Evolutionary conservation across 768 basidiomycete species (phyloP), one percentile per base, ranked within the genome.

Genomic region (Leccinum rimulosum): DNA sequence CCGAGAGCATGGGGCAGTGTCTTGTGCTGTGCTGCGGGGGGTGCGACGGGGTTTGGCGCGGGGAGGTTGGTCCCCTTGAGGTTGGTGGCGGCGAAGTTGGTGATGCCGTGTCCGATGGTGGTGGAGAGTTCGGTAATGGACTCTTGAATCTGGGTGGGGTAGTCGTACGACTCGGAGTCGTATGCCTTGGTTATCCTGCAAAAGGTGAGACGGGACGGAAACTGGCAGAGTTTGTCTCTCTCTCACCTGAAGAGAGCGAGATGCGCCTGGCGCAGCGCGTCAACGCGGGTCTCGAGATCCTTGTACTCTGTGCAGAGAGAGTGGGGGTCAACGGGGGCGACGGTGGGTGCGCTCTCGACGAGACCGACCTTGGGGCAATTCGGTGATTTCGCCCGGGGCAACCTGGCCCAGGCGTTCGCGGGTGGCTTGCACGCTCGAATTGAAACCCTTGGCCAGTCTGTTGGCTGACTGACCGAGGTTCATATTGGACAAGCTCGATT

Each of bases 1-100:
- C 87, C 82, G 54, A 98, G 84, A 0, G 97, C 96, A 66, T 98
- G 97, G 0, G 97, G 93, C 54, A 98, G 88, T 1, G 97, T 98
- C 85, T 98, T 98, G 80, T 95, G 94, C 67, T 88, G 88, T 28
- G 77, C 70, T 3, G 78, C 75, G 25, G 84, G 80, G 2, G 84
- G 78, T 0, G 85, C 74, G 48, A 84, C 68, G 19, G 87, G 84
- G 33, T 54, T 62, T 17, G 93, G 91, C 2, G 84, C 80, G 49
- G 94, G 93, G 43, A 95, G 82, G 70, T 88, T 89, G 38, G 93
- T 95, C 54, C 91, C 92, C 73, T 92, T 93, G 70, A 93, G 83
- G 75, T 94, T 93, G 68, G 82, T 84, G 4, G 92, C 91, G 22
- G 94, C 93, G 68, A 95, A 95, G 61, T 85, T 86, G 69, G 88